Evolutionary conservation across 1,284 basidiomycete species (phyloP), one percentile per base, ranked within the genome.

Genomic region (Pyrrhoderma noxium): DNA sequence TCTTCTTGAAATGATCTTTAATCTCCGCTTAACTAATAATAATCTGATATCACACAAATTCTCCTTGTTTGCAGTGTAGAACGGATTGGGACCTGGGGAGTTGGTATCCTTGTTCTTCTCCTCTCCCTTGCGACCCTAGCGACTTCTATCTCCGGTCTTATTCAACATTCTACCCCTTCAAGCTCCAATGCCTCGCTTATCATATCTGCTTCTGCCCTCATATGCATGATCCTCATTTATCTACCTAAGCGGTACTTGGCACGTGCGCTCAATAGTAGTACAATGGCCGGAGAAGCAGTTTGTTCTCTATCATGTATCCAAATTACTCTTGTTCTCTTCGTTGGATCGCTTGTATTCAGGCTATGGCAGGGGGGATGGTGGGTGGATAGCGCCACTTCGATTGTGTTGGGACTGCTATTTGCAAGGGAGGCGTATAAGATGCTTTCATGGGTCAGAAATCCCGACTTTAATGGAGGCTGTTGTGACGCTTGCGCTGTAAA

Each of bases 301-400:
- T 56, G 54, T 37, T 56, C 54, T 27, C 47, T 56, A 23, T 68
- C 61, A 22, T 69, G 67, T 43, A 57, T 59, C 18, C 60, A 70
- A 42, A 67, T 69, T 40, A 70, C 67, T 2, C 22, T 60, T n/a
- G 66, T 68, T 5, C 45, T 69, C 13, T 63, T 70, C 46, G 18
- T 67, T 2, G 67, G 69, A 4, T 66, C 67, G 1, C 44, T 68
- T 18, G 57, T 70, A 14, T 72, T 61, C 45, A 60, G 65, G 8
- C 55, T 68, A 2, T 72, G 73, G 72, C 49, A 56, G 0, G 67
- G 67, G 11, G 73, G 73, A 0, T 75, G 73, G 74, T 75, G 74
- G 73, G 62, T 74, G 3, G 73, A 75, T 51, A 58, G 66, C 7
- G 66, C 67, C 11, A 73, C 74, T 1, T 64, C 70, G 0, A 62